Evolutionary conservation across 2,329 filamentous ascomycete genomes (phyloP).

Genomic region (Bisporella sp.): DNA sequence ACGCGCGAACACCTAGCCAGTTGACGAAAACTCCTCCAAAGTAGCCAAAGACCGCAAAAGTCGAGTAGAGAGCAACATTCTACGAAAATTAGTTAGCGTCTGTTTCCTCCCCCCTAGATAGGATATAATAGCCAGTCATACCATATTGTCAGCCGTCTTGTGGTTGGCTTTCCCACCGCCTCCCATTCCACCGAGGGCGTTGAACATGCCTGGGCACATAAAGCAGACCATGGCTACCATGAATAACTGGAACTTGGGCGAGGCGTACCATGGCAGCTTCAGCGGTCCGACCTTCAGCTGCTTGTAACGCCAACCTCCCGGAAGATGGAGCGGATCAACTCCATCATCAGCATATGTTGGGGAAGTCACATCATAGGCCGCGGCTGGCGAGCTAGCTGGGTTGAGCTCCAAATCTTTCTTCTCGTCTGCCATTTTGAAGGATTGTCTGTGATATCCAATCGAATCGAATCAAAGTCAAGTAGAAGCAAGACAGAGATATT

Average conservation of each 20-base stretch:
- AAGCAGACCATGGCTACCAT: constrained; percentile 68
- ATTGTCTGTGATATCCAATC: too few species aligned
- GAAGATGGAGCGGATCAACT: constrained; percentile 1
- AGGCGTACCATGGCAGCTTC: constrained; percentile 62
- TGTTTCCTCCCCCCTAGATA: background rate
- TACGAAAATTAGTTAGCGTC: constrained; percentile 7
- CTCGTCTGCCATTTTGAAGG: background rate
- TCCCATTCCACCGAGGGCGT: constrained; percentile 58
- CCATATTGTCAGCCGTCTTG: constrained; percentile 41
- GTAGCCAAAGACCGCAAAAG: constrained; percentile 54
- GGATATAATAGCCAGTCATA: constrained; percentile 7
- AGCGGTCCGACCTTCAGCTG: constrained; percentile 45
- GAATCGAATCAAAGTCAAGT: too few species aligned
- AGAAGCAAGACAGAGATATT: too few species aligned
- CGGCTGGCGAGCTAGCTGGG: background rate
- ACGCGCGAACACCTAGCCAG: constrained; percentile 61
- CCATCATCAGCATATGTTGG: background rate
- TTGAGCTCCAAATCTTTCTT: background rate
- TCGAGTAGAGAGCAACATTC: constrained; percentile 40
- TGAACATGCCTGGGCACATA: constrained; percentile 68
- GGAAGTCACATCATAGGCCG: background rate
- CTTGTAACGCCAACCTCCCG: constrained; percentile 60
- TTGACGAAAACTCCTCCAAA: constrained; percentile 75
- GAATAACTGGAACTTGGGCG: constrained; percentile 63
- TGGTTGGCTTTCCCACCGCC: constrained; percentile 53